Conservation (phyloP, 148 eudicot species). For the Camellia granthamiana region DNA sequence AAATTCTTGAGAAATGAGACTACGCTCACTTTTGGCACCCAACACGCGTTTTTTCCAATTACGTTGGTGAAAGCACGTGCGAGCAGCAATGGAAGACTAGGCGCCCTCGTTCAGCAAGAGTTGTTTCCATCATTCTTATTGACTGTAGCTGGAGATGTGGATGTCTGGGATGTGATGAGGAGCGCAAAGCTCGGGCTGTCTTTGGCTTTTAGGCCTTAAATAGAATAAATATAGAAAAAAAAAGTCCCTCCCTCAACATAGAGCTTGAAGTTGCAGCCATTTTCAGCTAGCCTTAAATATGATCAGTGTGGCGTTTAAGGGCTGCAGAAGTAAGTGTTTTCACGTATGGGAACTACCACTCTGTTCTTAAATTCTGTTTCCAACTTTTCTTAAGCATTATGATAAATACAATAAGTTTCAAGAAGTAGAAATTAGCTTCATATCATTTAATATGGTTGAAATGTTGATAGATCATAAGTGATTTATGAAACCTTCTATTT, state of each 20-base stretch:
- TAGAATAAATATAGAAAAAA: not conserved
- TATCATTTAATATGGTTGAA: too few relatives aligned
- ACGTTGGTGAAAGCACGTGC: constrained; percentile 18
- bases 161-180: not conserved
- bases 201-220: constrained; percentile 12
- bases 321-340: not conserved
- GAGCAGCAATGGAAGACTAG: not conserved
- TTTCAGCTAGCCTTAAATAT: not conserved
- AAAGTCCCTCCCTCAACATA: not conserved
- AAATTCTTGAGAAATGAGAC: constrained; percentile 14
- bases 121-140: constrained; percentile 8
- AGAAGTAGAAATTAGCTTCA: too few relatives aligned
- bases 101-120: constrained; percentile 14
- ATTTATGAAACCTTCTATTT: too few relatives aligned
- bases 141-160: constrained; percentile 14
- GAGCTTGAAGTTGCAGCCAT: not conserved
- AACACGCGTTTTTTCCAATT: constrained; percentile 10
- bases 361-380: too few relatives aligned
- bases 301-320: not conserved
- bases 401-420: too few relatives aligned
- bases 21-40: constrained; percentile 12
- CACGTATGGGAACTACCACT: too few relatives aligned
- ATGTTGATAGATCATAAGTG: too few relatives aligned
- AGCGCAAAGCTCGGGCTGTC: constrained; percentile 15
- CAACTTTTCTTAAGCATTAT: too few relatives aligned